Base-by-base conservation (phyloP, 73 alveolate species). In the Paramecium sexaurelia region DNA sequence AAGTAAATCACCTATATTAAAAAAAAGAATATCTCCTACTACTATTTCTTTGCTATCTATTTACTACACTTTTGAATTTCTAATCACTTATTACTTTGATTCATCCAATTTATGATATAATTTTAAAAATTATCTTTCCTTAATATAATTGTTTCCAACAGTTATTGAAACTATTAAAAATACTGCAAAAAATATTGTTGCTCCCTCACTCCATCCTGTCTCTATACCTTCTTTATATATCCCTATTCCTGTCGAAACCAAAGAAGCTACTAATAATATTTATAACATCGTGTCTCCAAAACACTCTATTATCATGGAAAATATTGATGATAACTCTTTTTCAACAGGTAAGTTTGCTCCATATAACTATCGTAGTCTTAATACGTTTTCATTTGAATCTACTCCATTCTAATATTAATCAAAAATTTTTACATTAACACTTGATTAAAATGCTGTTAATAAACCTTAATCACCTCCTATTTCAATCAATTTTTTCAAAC, bases 201-300 rank as follows among this genome's bases (percentile, higher is more conserved):
- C 95, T n/a, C 99, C 99, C 92, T 98, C 99, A 91, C 95, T 96
- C 99, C 99, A 98, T 15, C 99, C 99, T 40, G 95, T 91, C 55
- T 87, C 94, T 19, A 91, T 27, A 32, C 98, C 98, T 85, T 97
- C 99, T 87, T 97, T 95, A 10, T 68, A 55, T 7, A 85, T 61
- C 20, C 92, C 94, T 19, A 84, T 92, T n/a, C 91, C 93, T 13
- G 98, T 92, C 1, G 99, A 98, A 6, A 98, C 99, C 56, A 96
- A 91, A 33, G 99, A 96, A 17, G 99, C 99, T 9, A 94, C 75
- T 27, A 97, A 83, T 41, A 98, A 95, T 45, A 98, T 96, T 95
- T 98, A 86, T 73, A 98, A 93, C 82, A 96, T 98, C 39, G 95
- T 94, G 89, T 98, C 99, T 91, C 97, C 99, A 39, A 98, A 97